These are phyloP conservation scores for Kalanchoe fedtschenkoi DNA, from an alignment of 164 flowering plant genomes.

Conservation along the genomic window DNA sequence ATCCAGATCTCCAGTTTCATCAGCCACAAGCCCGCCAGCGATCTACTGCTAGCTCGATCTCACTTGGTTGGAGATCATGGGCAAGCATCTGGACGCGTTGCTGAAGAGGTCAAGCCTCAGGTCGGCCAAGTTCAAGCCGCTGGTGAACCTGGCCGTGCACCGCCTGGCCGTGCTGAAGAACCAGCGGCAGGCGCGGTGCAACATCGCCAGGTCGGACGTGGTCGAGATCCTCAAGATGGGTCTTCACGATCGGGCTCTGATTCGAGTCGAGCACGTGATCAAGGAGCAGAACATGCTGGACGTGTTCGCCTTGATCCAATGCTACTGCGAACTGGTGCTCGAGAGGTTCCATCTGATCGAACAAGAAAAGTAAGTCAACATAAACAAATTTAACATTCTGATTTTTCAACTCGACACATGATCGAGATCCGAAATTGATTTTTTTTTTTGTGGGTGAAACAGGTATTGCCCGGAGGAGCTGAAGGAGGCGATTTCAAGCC, in stretches of 20 bases:
- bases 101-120: constrained; percentile 25
- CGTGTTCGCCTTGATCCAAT: constrained; percentile 28
- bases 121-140: constrained; percentile 35
- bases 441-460: neutral
- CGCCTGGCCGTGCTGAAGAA: constrained; percentile 58
- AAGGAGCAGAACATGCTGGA: constrained; percentile 43
- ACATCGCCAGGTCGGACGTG: constrained; percentile 47
- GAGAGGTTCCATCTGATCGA: constrained; percentile 38
- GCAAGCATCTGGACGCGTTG: constrained; percentile 32
- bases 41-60: too few species aligned
- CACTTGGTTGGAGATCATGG: too few species aligned
- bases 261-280: constrained; percentile 55
- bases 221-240: constrained; percentile 55
- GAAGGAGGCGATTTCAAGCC: constrained; percentile 49
- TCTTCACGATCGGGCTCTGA: constrained; percentile 64
- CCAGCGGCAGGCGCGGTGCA: constrained; percentile 41
- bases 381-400: neutral
- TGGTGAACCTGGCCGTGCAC: constrained; percentile 34
- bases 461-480: constrained; percentile 81
- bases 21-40: too few species aligned
- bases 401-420: neutral
- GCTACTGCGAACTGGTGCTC: constrained; percentile 28
- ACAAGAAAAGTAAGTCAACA: constrained; percentile 23
- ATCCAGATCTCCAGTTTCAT: neutral
- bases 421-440: neutral